Evolutionary conservation across 148 eudicot species (phyloP).

Genomic region (Camellia granthamiana): DNA sequence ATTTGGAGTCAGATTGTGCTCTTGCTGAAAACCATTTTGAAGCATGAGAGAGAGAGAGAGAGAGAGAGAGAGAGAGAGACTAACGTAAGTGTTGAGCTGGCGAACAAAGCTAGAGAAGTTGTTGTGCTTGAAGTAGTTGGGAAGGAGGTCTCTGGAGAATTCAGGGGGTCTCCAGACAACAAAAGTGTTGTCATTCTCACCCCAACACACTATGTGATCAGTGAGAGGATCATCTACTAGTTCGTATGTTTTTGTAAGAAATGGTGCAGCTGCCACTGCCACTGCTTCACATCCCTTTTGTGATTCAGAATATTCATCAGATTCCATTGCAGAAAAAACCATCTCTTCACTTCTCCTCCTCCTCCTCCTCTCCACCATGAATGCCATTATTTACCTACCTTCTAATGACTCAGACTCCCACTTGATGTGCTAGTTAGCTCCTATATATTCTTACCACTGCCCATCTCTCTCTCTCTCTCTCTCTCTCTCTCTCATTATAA

Average conservation of each 20-base stretch:
- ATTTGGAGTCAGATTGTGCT: too few relatives aligned
- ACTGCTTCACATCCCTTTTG: conserved; percentile 11
- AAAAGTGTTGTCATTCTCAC: conserved; percentile 49
- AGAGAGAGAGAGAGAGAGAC: neutral
- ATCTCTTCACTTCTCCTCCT: conserved; percentile 19
- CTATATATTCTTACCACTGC: neutral
- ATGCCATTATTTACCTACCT: neutral
- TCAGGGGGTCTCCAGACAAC: conserved; percentile 66
- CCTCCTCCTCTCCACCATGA: neutral
- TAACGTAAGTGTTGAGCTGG: conserved; percentile 65
- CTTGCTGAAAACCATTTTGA: too few relatives aligned
- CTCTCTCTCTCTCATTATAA: conserved; percentile 26
- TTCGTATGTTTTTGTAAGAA: conserved; percentile 56
- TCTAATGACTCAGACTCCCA: neutral
- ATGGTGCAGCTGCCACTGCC: conserved; percentile 45
- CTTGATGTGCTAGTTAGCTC: neutral
- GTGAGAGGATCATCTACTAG: conserved; percentile 50
- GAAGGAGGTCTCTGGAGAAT: conserved; percentile 60
- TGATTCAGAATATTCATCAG: neutral
- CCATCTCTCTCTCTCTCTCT: neutral
- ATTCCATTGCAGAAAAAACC: conserved; percentile 32
- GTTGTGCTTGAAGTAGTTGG: conserved; percentile 70
- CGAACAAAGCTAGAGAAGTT: conserved; percentile 67
- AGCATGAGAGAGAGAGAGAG: neutral
- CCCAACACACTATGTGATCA: conserved; percentile 62